A percentile compares a stretch with the other conserved stretches of the same genome.
Conservation (phyloP, 1,284 basidiomycete species). For the Apiotrichum brassicae region DNA sequence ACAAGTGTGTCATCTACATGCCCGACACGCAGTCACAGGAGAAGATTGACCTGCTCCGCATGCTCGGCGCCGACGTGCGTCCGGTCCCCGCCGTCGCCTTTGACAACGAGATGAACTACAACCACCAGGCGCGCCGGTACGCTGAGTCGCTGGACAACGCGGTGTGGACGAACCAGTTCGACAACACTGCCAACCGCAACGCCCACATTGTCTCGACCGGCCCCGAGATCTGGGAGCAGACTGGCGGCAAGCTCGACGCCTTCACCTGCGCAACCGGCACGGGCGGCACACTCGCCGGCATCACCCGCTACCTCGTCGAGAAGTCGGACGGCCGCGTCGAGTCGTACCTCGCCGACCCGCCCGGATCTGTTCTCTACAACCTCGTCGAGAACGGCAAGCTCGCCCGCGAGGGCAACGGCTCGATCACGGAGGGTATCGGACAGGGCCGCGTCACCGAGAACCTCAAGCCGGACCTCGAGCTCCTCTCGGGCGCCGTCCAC, state of each 20-base stretch:
- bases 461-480: constrained; percentile 71
- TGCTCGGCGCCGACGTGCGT: constrained; percentile 94
- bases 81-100: constrained; percentile 95
- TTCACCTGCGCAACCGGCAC: constrained; percentile 94
- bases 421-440: constrained; percentile 98
- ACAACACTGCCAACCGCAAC: constrained; percentile 83
- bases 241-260: constrained; percentile 69
- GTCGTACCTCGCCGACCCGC: constrained; percentile 93
- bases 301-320: constrained; percentile 78
- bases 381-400: constrained; percentile 74
- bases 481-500: constrained; percentile 74
- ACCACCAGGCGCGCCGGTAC: constrained; percentile 90
- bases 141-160: constrained; percentile 79
- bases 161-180: constrained; percentile 99
- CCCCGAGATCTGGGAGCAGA: constrained; percentile 96
- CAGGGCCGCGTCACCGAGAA: constrained; percentile 97
- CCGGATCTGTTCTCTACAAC: constrained; percentile 84
- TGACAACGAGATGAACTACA: constrained; percentile 95
- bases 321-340: constrained; percentile 73
- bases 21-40: constrained; percentile 94
- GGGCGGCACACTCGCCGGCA: constrained; percentile 89
- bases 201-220: constrained; percentile 88
- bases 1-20: constrained; percentile 99
- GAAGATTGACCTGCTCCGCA: constrained; percentile 92
- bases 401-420: constrained; percentile 71